phyloP scores from a whole-genome alignment of 257 asterid genomes.

The Ilex aquifolium region DNA sequence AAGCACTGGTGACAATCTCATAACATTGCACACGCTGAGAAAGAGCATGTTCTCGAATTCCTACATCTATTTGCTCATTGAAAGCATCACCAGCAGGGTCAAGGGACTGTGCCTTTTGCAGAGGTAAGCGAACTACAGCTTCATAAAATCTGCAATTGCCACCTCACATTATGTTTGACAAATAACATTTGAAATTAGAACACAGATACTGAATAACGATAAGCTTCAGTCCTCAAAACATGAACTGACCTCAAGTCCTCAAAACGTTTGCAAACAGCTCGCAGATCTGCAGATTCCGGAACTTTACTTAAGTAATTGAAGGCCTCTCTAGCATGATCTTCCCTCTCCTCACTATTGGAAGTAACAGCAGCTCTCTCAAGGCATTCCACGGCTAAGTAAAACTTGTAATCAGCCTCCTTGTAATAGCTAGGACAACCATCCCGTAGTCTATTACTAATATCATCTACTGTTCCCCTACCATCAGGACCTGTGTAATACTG shows the following conservation, averaged over 20 bases:
- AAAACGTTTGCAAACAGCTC: slow-evolving; percentile 85
- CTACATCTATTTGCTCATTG: slow-evolving; percentile 76
- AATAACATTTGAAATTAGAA: slow-evolving; percentile 4
- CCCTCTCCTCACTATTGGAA: slow-evolving; percentile 63
- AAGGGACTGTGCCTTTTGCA: slow-evolving; percentile 87
- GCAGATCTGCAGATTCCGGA: slow-evolving; percentile 89
- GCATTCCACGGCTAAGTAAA: slow-evolving; percentile 89
- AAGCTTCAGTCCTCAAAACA: slow-evolving; percentile 4
- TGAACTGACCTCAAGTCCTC: slow-evolving; percentile 84
- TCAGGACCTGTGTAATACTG: slow-evolving; percentile 97
- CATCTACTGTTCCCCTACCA: slow-evolving; percentile 98
- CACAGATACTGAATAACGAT: slow-evolving; percentile 4
- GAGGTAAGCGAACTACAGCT: slow-evolving; percentile 87
- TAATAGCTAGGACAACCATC: slow-evolving; percentile 96
- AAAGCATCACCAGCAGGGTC: slow-evolving; percentile 92
- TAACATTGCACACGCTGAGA: slow-evolving; percentile 84
- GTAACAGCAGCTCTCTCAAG: slow-evolving; percentile 90
- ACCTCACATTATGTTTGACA: slow-evolving; percentile 19
- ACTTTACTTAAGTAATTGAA: slow-evolving; percentile 72
- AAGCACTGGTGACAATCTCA: slow-evolving; percentile 68
- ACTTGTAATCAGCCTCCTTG: slow-evolving; percentile 88
- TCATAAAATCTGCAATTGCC: slow-evolving; percentile 77
- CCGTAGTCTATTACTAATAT: slow-evolving; percentile 71
- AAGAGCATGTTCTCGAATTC: slow-evolving; percentile 70
- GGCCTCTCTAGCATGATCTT: slow-evolving; percentile 83